phyloP scores from a whole-genome alignment of 2,329 filamentous ascomycete genomes.

The Fusarium chlamydosporum region DNA sequence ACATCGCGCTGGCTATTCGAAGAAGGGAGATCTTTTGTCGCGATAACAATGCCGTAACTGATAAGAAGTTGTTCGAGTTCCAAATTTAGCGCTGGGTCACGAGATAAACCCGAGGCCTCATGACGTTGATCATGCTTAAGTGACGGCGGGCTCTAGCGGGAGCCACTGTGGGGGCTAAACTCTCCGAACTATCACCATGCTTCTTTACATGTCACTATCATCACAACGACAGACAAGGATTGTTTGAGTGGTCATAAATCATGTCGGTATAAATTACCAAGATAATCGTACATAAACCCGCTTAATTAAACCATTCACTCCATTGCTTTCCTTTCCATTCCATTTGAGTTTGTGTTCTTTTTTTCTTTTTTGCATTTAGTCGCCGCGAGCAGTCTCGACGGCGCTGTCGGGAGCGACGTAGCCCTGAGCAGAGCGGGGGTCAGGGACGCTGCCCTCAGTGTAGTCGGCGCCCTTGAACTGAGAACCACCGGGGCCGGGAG shows the following conservation, averaged over 20 bases:
- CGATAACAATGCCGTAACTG: constrained; percentile 9
- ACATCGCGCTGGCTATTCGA: constrained; percentile 27
- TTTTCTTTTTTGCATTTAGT: neutral
- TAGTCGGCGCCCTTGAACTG: constrained; percentile 60
- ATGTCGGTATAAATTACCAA: constrained; percentile 25
- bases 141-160: constrained; percentile 22
- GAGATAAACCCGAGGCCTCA: constrained; percentile 37
- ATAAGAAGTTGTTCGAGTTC: constrained; percentile 23
- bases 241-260: constrained; percentile 29
- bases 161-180: constrained; percentile 18
- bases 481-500: constrained; percentile 55
- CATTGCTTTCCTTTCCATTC: constrained; percentile 4
- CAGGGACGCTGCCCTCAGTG: constrained; percentile 57
- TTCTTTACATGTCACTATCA: constrained; percentile 1
- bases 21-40: neutral
- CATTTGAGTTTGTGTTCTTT: neutral
- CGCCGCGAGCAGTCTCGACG: constrained; percentile 54
- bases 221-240: neutral
- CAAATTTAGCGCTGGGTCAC: constrained; percentile 34
- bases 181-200: constrained; percentile 15
- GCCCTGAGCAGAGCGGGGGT: constrained; percentile 60
- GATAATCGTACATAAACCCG: constrained; percentile 31
- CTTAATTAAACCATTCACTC: constrained; percentile 7
- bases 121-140: constrained; percentile 47
- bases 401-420: constrained; percentile 60